Base-by-base conservation (phyloP, 140 eudicot genomes). In the Anethum foeniculum region DNA sequence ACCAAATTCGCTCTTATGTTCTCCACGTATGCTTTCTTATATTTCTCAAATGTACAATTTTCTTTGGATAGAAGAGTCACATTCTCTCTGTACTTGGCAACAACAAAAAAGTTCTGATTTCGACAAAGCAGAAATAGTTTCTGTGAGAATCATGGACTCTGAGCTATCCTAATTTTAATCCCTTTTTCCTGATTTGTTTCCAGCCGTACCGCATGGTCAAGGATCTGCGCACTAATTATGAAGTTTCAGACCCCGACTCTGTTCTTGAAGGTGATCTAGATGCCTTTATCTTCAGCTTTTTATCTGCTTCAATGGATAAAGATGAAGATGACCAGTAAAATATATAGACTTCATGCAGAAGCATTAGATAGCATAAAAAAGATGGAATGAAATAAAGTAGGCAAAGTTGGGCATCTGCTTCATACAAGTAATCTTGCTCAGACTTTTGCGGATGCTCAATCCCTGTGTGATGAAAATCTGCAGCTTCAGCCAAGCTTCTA, bases 191-290 rank as follows among this genome's bases (percentile, higher is more conserved):
- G 49, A 62, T 25, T 10, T 62, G 34, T 62, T 83, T 84, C 78
- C 93, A 92, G 97, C 99, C 99, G 69, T 94, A 92, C 80, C 94
- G 92, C 77, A 94, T 94, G 98, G 98, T 94, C 84, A 94, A 94
- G 87, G 98, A 94, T 88, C 91, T 90, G 64, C 83, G 97, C 52
- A 94, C 98, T 0, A 90, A 89, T 72, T 92, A 85, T 72, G 98
- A 94, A 88, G 97, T 94, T 82, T 94, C 98, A 8, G 91, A 94
- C 79, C 93, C 98, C 43, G 97, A 90, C 81, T 88, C 93, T 16
- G 97, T 94, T 46, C 93, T 95, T 34, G 92, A 90, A 81, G 97
- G 97, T 68, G 93, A 91, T 80, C 82, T 95, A 12, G 97, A 95
- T 75, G 95, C 87, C 77, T 95, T 92, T 86, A 91, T 95, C 84